Evolutionary conservation across 2,329 filamentous ascomycete genomes (phyloP), one percentile per base, ranked within the genome.

Genomic region (Monilinia fructigena): DNA sequence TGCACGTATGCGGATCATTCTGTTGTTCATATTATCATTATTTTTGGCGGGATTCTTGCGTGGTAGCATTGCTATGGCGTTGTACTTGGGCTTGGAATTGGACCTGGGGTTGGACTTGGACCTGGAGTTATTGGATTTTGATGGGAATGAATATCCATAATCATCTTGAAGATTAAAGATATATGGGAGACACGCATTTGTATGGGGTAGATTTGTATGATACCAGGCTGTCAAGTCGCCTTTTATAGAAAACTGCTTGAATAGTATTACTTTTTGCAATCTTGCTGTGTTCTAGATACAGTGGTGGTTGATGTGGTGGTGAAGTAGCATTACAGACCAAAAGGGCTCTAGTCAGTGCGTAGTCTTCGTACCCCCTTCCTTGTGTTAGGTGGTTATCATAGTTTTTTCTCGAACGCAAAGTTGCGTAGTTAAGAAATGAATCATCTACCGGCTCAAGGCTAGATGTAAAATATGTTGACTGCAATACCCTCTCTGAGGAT

Each of bases 151-250:
- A n/a, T 23, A 26, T 18, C n/a, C 14, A 60, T 28, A 50, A 26
- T 58, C 40, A 28, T 58, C 12, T 45, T 11, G 18, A 40, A 47
- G 55, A 31, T 45, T n/a, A 26, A n/a, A 28, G 40, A 11, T 16
- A 38, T 26, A 26, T 38, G 31, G 58, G 45, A 38, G 28, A 28
- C 16, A 38, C 48, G 56, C 56, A 60, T 60, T 60, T 14, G 7
- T 23, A 60, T 28, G 56, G 45, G 50, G 42, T 60, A 60, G 20
- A 45, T 23, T 50, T 28, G 12, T 18, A 60, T 50, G 58, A 60
- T 60, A 60, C 31, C 58, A 60, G 58, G 58, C 12, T 50, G 20
- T 20, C 12, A 23, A 38, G 40, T 50, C 4, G 28, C 28, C 0
- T 38, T 58, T 47, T 6, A 16, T 20, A 60, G 45, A 60, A 60